A percentile compares a stretch with the other conserved stretches of the same genome.
phyloP scores from a whole-genome alignment of 2,329 filamentous ascomycete genomes.

The Colletotrichum cereale region DNA sequence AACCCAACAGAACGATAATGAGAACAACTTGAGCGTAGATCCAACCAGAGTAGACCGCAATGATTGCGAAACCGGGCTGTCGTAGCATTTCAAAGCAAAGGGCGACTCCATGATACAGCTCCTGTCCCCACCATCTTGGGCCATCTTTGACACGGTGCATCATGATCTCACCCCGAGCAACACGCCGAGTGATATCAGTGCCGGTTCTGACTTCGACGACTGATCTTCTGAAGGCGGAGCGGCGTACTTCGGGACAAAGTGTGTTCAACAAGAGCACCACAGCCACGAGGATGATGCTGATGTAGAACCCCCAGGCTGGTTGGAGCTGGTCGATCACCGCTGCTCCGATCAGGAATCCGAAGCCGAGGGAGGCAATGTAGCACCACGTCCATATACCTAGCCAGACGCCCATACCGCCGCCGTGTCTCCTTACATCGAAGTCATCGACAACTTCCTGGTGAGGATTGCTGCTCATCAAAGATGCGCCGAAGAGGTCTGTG shows the following conservation, averaged over 20 bases:
- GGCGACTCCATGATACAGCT: slow-evolving; percentile 77
- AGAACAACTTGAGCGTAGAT: slow-evolving; percentile 83
- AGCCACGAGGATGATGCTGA: slow-evolving; percentile 76
- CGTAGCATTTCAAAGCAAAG: slow-evolving; percentile 78
- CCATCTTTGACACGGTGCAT: slow-evolving; percentile 80
- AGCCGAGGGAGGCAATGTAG: slow-evolving; percentile 76
- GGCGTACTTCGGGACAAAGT: slow-evolving; percentile 77
- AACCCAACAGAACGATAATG: slow-evolving; percentile 78
- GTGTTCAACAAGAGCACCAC: slow-evolving; percentile 77
- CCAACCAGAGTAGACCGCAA: slow-evolving; percentile 81
- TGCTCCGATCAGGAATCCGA: slow-evolving; percentile 80
- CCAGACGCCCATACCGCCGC: slow-evolving; percentile 85
- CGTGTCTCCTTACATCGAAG: slow-evolving; percentile 78
- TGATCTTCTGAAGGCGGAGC: slow-evolving; percentile 76
- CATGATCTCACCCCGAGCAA: slow-evolving; percentile 81
- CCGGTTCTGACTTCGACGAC: slow-evolving; percentile 73
- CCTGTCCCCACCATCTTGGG: slow-evolving; percentile 82
- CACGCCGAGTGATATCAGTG: slow-evolving; percentile 64
- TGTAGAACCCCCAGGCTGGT: slow-evolving; percentile 82
- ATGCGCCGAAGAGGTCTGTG: slow-evolving; percentile 82
- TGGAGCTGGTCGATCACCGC: slow-evolving; percentile 73
- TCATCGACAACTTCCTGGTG: slow-evolving; percentile 78
- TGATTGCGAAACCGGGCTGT: slow-evolving; percentile 79
- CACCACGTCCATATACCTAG: slow-evolving; percentile 84
- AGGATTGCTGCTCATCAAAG: slow-evolving; percentile 77